Evolutionary conservation across 768 basidiomycete genomes (phyloP), one percentile per base, ranked within the genome.

Genomic region (Mycena metata): DNA sequence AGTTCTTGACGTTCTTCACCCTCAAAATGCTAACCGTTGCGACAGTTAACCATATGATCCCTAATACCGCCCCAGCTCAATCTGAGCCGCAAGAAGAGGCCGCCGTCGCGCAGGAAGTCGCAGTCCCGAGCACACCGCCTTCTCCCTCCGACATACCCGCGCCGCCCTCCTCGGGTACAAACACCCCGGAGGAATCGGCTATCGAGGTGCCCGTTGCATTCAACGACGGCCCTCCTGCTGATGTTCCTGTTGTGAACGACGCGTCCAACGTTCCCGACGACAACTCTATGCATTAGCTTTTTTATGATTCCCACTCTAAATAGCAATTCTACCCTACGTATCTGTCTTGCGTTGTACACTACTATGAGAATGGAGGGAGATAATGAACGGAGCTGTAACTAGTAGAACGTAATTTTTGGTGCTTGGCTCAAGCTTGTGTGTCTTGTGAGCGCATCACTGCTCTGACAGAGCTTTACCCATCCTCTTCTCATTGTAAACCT

Each of bases 61-160:
- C 62, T 2, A 36, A 56, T 43, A 21, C 49, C 36, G 35, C 16
- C 30, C 47, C 45, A 24, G 13, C 13, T 75, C 41, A 57, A 10
- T 42, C 67, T 45, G 50, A 42, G 23, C 30, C 42, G 30, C 19
- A 58, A 12, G 56, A 50, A 24, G 10, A 33, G 17, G 1, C 83
- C 86, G 15, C 79, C 87, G 9, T 81, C 82, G 54, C 83, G 90
- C 13, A 88, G 87, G 42, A 88, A 84, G 71, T 89, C 89, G 0
- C 72, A 90, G 76, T 72, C 90, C 76, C 23, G 30, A 36, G 85
- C 88, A 73, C 83, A 86, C 65, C 78, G 80, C 1, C 78, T 21
- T 7, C 30, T 80, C 36, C 76, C 82, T 1, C 77, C 82, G 0
- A 66, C 30, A 23, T 58, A 36, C 54, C 47, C 15, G 12, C 33